Percentiles rank a stretch among this genome's conserved stretches.
phyloP scores from a whole-genome alignment of 108 stramenopile genomes.

The Skeletonema menzelii region DNA sequence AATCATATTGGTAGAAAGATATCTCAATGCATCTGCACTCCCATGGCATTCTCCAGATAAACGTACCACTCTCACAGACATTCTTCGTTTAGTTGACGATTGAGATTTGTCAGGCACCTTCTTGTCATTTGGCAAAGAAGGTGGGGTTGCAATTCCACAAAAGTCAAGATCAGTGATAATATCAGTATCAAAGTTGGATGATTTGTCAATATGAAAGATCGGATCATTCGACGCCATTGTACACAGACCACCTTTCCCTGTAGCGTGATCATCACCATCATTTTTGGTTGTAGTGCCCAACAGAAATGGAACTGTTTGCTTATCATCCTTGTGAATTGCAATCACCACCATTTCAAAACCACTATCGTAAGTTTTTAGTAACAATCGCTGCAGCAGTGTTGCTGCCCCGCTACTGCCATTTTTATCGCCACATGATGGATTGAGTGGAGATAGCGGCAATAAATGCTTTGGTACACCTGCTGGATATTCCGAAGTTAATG shows the following conservation, averaged over 20 bases:
- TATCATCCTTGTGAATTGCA: constrained; percentile 57
- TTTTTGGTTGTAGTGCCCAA: neutral
- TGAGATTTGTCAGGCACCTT: neutral
- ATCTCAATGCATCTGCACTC: constrained; percentile 71
- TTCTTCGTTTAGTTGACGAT: neutral
- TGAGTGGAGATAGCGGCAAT: constrained; percentile 44
- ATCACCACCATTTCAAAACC: constrained; percentile 57
- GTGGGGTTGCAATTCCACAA: neutral
- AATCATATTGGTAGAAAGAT: constrained; percentile 46
- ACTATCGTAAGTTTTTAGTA: constrained; percentile 17
- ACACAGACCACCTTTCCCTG: neutral
- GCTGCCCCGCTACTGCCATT: constrained; percentile 16
- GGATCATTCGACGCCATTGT: constrained; percentile 6
- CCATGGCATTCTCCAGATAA: constrained; percentile 61
- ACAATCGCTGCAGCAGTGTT: constrained; percentile 48
- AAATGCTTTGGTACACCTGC: constrained; percentile 66
- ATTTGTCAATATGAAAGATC: neutral
- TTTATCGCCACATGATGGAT: constrained; percentile 6
- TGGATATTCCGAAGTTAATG: constrained; percentile 59
- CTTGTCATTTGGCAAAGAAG: neutral
- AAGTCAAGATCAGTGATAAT: neutral
- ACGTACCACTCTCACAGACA: constrained; percentile 48
- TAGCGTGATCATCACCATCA: neutral
- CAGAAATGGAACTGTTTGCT: constrained; percentile 49
- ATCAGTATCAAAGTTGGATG: neutral